Evolutionary conservation across 179 eudicot genomes (phyloP), one percentile per base, ranked within the genome.

Genomic region (Gypsophila paniculata): DNA sequence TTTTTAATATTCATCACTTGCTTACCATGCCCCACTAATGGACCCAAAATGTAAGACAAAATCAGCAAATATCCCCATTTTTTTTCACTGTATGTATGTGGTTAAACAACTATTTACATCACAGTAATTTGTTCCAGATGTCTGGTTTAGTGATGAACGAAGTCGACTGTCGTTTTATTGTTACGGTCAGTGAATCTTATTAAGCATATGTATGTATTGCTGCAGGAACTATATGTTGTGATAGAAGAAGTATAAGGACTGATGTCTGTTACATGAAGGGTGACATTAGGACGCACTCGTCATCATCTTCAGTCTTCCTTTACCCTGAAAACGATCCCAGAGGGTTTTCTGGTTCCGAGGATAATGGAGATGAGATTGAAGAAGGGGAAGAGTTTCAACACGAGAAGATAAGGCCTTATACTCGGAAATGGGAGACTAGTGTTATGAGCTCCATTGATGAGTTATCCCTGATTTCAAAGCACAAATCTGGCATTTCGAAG

Each of bases 141-240:
- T 42, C 2, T 42, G 46, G 46, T 42, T 8, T 42, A 4, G 34
- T 29, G 4, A 29, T 29, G 34, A 29, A 4, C 4, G 34, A 29
- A 29, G 34, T 39, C 3, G 22, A 23, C 13, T 0, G 0, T 12
- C 13, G 12, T 15, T 19, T 19, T 18, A 23, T 0, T 0, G 6
- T 5, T 22, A 8, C 51, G 5, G 52, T 21, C 59, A 12, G 9
- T 61, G 57, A 25, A 49, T 51, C 53, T 34, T 15, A 51, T 15
- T 2, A n/a, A 8, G 23, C 21, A 44, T 64, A n/a, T 67, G 26
- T 53, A 57, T 42, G 26, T 53, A 57, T 42, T n/a, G 34, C 34
- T 86, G 79, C 93, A 94, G 99, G 96, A 71, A 91, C 95, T 10
- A 85, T 94, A 54, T 91, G 97, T 72, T 94, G 99, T 79, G 97